Evolutionary conservation across 768 basidiomycete species (phyloP).

Genomic region (Lenzites betulinus): DNA sequence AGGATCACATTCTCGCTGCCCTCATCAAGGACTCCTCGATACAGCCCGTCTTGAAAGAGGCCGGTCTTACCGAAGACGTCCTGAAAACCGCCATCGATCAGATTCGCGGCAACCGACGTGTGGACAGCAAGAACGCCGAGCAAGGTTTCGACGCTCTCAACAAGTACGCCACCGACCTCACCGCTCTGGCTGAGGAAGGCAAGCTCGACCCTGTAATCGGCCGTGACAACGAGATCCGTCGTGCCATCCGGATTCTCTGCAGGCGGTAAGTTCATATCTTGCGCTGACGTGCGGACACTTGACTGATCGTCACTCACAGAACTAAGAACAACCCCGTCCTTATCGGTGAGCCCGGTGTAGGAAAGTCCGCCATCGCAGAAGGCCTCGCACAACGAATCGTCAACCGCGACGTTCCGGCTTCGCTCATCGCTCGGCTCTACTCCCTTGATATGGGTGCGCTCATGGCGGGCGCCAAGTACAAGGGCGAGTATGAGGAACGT

Average conservation of each 20-base stretch:
- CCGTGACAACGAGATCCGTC: constrained; percentile 88
- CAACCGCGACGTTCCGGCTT: constrained; percentile 86
- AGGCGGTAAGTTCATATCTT: constrained; percentile 49
- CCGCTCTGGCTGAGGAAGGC: constrained; percentile 84
- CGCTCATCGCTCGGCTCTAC: constrained; percentile 71
- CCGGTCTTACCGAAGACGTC: constrained; percentile 65
- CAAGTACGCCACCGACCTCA: constrained; percentile 88
- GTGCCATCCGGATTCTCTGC: constrained; percentile 81
- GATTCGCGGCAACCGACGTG: constrained; percentile 78
- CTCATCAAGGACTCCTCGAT: constrained; percentile 77
- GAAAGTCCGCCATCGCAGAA: constrained; percentile 95
- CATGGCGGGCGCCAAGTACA: constrained; percentile 91
- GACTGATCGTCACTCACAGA: constrained; percentile 41
- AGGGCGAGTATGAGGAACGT: constrained; percentile 96
- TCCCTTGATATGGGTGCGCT: constrained; percentile 95
- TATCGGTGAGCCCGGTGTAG: constrained; percentile 93
- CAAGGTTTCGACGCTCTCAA: constrained; percentile 90
- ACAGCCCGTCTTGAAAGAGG: constrained; percentile 70
- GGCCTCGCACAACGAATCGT: constrained; percentile 95
- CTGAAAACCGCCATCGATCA: constrained; percentile 79
- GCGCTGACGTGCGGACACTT: not conserved
- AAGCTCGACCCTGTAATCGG: constrained; percentile 97
- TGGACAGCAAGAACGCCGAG: constrained; percentile 86
- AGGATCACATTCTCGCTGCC: constrained; percentile 89
- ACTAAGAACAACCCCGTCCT: constrained; percentile 98